Evolutionary conservation across 2,329 filamentous ascomycete genomes (phyloP).

Genomic region (Madurella fahalii): DNA sequence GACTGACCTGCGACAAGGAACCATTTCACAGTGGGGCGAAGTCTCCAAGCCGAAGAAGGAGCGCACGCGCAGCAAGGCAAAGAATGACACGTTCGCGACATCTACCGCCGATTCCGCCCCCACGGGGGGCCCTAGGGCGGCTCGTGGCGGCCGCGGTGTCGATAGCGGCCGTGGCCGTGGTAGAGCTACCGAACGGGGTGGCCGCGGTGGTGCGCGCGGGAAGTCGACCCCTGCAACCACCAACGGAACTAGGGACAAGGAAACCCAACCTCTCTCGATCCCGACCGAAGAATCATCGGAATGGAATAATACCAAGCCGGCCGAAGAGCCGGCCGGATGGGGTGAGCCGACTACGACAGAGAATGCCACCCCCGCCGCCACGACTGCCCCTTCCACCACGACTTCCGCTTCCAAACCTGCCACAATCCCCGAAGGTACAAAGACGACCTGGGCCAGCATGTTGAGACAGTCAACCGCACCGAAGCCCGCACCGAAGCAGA

Average conservation of each 20-base stretch:
- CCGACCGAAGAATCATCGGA: conserved; percentile 66
- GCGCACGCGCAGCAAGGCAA: conserved; percentile 65
- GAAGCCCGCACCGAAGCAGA: conserved; percentile 55
- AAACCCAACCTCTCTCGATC: conserved; percentile 54
- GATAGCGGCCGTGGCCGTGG: conserved; percentile 61
- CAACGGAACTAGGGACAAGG: conserved; percentile 59
- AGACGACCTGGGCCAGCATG: conserved; percentile 73
- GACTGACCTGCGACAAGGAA: conserved; percentile 52
- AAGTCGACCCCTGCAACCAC: conserved; percentile 56
- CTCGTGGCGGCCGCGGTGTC: conserved; percentile 59
- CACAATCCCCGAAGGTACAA: conserved; percentile 10
- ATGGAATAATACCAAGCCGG: conserved; percentile 51
- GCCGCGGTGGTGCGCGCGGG: conserved; percentile 58
- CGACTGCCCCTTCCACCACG: conserved; percentile 28
- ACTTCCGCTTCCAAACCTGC: conserved; percentile 35
- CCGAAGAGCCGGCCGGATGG: conserved; percentile 44
- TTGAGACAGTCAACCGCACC: conserved; percentile 56
- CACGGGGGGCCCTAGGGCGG: conserved; percentile 42
- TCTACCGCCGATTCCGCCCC: conserved; percentile 48
- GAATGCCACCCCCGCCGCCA: conserved; percentile 33
- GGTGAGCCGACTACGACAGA: conserved; percentile 36
- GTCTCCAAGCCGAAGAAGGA: conserved; percentile 79
- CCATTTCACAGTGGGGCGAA: conserved; percentile 79
- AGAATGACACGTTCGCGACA: conserved; percentile 53
- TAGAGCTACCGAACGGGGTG: conserved; percentile 60